These are phyloP conservation scores for Cercophora sp. DNA, from an alignment of 495 filamentous ascomycete genomes.

Conservation along the genomic window DNA sequence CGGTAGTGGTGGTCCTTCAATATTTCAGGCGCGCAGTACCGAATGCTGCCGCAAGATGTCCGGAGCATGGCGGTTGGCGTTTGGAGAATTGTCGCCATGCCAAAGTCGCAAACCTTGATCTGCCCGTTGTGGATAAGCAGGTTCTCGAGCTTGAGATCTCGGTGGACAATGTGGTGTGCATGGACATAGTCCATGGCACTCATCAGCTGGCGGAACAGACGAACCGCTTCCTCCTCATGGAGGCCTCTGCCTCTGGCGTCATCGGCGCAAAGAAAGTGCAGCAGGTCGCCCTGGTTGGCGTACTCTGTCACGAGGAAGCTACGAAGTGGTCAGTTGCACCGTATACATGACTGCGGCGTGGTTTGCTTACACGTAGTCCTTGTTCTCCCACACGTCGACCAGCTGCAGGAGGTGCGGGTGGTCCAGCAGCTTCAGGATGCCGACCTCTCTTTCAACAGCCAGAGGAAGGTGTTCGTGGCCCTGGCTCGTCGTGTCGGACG, in stretches of 20 bases:
- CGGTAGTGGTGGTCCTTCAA: slow-evolving; percentile 68
- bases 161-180: slow-evolving; percentile 88
- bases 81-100: slow-evolving; percentile 93
- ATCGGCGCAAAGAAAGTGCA: slow-evolving; percentile 67
- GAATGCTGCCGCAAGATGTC: slow-evolving; percentile 92
- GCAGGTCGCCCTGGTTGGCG: slow-evolving; percentile 86
- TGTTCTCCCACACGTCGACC: slow-evolving; percentile 95
- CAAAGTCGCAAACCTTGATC: slow-evolving; percentile 94
- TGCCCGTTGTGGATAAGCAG: slow-evolving; percentile 66
- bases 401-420: slow-evolving; percentile 90
- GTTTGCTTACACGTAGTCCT: slow-evolving; percentile 75
- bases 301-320: slow-evolving; percentile 98
- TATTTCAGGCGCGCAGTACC: slow-evolving; percentile 93
- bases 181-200: slow-evolving; percentile 90
- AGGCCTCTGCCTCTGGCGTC: too few relatives aligned
- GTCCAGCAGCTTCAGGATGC: slow-evolving; percentile 92
- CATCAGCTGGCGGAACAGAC: slow-evolving; percentile 87
- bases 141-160: slow-evolving; percentile 96
- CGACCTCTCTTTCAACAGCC: slow-evolving; percentile 86
- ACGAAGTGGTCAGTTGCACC: slow-evolving; percentile 22
- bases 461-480: slow-evolving; percentile 69
- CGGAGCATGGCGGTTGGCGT: slow-evolving; percentile 62
- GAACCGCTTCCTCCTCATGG: slow-evolving; percentile 72
- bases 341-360: background rate
- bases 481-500: slow-evolving; percentile 40